A percentile compares a stretch with the other conserved stretches of the same genome.
Conservation (phyloP, 1,139 yeast species). For the Saccharomyces uvarum region DNA sequence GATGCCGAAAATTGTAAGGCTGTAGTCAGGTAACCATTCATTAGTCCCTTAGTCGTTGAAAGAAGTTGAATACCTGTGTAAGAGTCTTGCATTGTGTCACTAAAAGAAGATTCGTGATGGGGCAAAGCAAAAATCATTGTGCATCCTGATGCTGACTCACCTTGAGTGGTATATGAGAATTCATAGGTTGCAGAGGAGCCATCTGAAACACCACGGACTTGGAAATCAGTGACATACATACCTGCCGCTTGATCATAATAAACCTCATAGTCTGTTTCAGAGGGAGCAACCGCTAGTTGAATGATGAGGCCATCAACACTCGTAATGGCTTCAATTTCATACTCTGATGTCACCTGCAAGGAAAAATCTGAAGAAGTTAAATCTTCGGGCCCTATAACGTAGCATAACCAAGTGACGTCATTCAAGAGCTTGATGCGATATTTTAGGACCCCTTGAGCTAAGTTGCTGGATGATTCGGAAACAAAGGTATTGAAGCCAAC, state of each 20-base stretch:
- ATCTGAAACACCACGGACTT: constrained; percentile 19
- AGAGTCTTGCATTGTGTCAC: constrained; percentile 16
- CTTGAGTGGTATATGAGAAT: constrained; percentile 34
- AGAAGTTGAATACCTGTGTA: constrained; percentile 41
- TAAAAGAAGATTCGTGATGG: constrained; percentile 52
- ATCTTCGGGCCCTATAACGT: constrained; percentile 36
- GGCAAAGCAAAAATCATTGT: constrained; percentile 52
- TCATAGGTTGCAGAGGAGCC: constrained; percentile 32
- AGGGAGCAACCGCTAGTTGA: constrained; percentile 39
- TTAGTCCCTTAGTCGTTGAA: constrained; percentile 62
- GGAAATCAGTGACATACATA: constrained; percentile 36
- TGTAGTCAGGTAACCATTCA: constrained; percentile 51
- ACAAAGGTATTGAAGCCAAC: constrained; percentile 54
- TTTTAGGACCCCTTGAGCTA: constrained; percentile 23
- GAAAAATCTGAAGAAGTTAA: constrained; percentile 22
- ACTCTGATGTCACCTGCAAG: constrained; percentile 42
- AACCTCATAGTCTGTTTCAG: constrained; percentile 30
- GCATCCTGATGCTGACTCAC: constrained; percentile 32
- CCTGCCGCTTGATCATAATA: constrained; percentile 53
- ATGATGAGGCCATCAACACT: constrained; percentile 32
- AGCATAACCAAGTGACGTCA: constrained; percentile 41
- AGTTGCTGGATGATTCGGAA: constrained; percentile 31
- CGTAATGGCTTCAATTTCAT: constrained; percentile 41
- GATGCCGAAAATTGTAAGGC: constrained; percentile 53
- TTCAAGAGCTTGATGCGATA: constrained; percentile 38